Base-by-base conservation (phyloP, 495 filamentous ascomycete species). In the Patellaria atrata region DNA sequence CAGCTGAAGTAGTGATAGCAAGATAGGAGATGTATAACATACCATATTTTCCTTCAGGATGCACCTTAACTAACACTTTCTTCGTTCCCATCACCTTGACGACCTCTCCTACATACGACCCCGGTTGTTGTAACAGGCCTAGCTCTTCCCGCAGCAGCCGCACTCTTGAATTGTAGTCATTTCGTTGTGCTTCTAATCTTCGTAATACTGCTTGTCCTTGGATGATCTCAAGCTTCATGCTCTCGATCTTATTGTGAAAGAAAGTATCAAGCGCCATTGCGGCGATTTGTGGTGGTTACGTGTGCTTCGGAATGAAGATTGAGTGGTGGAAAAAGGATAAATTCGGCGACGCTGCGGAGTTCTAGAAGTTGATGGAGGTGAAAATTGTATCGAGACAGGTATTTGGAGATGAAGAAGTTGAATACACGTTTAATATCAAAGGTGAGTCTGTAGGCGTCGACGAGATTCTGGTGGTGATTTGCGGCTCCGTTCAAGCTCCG, bases 41-140 rank as follows among this genome's bases (percentile, higher is more conserved):
- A 94, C 89, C 89, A 49, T 99, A 99, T 94, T 99, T 99, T 43
- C 89, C 89, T 59, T 99, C 89, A 11, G 89, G 89, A 60, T 99
- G 89, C 42, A 99, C 89, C 59, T 99, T 99, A 35, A 99, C 89
- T 24, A 99, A 63, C 20, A 99, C 86, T 62, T 96, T 94, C 61
- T 99, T 99, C 43, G 89, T 99, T 54, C 91, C 75, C 89, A 99
- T 99, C 35, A 96, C 89, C 65, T 96, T 96, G 41, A 99, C 89
- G 27, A 99, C 89, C 62, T 99, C 89, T 23, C 89, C 89, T 27
- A 99, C 89, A 50, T 99, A 97, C 5, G 89, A 96, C 20, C 91
- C 89, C 13, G 89, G 89, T 55, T 97, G 89, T 58, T 97, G 89
- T 40, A 97, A 66, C 45, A 97, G 67, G 33, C 89, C 89, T 11